Evolutionary conservation across 495 filamentous ascomycete species (phyloP).

Genomic region (Cercophora newfieldiana): DNA sequence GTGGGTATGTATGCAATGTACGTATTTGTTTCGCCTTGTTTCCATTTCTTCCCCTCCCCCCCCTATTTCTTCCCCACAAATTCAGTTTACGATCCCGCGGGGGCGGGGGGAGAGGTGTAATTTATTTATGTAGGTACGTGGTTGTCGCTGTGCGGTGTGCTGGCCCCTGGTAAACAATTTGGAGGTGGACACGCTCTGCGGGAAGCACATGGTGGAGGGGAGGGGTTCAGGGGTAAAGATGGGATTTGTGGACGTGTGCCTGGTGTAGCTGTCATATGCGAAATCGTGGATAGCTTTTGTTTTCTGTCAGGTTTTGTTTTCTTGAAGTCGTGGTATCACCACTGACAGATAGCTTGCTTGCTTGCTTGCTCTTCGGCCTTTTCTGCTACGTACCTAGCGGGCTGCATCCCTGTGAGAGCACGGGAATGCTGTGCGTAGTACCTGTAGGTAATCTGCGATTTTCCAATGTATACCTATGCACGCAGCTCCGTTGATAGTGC

Average conservation of each 20-base stretch:
- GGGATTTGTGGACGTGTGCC: too few relatives aligned
- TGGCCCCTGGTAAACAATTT: constrained; percentile 9
- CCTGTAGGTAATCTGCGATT: too few relatives aligned
- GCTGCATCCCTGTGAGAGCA: background rate
- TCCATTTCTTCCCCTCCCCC: background rate
- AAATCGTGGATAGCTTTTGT: background rate
- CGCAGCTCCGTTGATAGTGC: background rate
- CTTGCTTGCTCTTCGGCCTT: background rate
- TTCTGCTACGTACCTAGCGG: background rate
- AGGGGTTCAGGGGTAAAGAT: constrained; percentile 5
- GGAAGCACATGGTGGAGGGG: background rate
- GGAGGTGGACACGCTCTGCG: background rate
- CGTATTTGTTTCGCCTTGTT: background rate
- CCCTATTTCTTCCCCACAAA: background rate
- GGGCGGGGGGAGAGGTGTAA: background rate
- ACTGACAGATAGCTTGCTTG: background rate
- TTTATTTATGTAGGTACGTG: background rate
- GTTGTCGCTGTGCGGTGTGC: background rate
- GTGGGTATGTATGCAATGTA: background rate
- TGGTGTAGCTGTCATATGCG: background rate
- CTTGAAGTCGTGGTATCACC: background rate
- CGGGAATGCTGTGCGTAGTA: background rate
- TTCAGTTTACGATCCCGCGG: background rate
- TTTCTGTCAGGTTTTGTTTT: background rate
- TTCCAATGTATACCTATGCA: background rate